Evolutionary conservation across 2,329 filamentous ascomycete genomes (phyloP).

Genomic region (Piedraia hortae): DNA sequence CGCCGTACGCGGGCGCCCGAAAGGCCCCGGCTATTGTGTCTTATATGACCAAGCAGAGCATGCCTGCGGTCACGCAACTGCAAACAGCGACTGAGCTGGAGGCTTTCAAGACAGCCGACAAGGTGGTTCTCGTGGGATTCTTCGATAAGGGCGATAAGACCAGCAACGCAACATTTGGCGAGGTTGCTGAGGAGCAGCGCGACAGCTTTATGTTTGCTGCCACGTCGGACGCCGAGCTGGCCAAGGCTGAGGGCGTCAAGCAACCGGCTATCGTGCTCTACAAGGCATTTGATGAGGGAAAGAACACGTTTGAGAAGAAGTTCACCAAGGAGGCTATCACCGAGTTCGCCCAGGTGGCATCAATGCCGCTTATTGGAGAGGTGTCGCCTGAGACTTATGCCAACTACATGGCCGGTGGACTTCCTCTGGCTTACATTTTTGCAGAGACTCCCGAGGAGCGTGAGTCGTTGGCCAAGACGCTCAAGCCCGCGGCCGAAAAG

Average conservation of each 20-base stretch:
- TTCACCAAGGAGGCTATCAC: conserved; percentile 59
- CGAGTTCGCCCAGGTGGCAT: conserved; percentile 56
- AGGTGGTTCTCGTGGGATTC: conserved; percentile 83
- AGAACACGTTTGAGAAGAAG: conserved; percentile 54
- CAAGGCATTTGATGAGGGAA: conserved; percentile 95
- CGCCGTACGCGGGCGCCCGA: conserved; percentile 65
- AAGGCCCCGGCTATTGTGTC: conserved; percentile 53
- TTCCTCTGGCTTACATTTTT: conserved; percentile 95
- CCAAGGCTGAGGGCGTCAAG: conserved; percentile 71
- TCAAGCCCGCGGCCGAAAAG: conserved; percentile 74
- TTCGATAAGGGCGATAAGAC: conserved; percentile 54
- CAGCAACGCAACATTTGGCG: conserved; percentile 63
- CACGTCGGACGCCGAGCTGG: conserved; percentile 54
- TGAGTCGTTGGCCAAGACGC: conserved; percentile 40
- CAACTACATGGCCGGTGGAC: conserved; percentile 72
- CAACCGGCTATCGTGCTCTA: conserved; percentile 75
- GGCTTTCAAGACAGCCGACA: conserved; percentile 94
- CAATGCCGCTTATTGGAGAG: conserved; percentile 80
- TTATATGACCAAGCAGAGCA: conserved; percentile 96
- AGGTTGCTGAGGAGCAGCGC: conserved; percentile 45
- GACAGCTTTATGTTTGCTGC: conserved; percentile 85
- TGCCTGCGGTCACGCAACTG: conserved; percentile 69
- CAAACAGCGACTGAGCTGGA: conserved; percentile 49
- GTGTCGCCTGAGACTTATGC: conserved; percentile 92
- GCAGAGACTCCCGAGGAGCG: conserved; percentile 80